Percentiles rank a stretch among this genome's conserved stretches.
Evolutionary conservation across 2,329 filamentous ascomycete genomes (phyloP).

Genomic region (Samsoniella hepiali): DNA sequence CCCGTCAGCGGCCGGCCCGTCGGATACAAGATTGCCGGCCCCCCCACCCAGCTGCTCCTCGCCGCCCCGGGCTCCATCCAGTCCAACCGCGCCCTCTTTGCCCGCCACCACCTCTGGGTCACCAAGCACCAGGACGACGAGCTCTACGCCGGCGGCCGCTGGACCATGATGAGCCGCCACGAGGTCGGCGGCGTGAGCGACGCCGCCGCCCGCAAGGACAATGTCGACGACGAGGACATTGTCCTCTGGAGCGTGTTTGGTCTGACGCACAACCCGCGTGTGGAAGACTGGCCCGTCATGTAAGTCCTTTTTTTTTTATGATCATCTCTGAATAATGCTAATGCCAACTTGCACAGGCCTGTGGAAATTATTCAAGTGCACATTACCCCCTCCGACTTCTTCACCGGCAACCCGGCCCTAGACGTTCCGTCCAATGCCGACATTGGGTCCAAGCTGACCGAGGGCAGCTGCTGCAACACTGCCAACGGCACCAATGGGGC

Average conservation of each 20-base stretch:
- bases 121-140: conserved; percentile 45
- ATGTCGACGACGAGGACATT: conserved; percentile 47
- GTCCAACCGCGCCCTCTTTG: conserved; percentile 40
- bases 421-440: conserved; percentile 42
- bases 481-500: not conserved
- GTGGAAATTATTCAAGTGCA: conserved; percentile 48
- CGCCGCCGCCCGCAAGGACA: conserved; percentile 42
- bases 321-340: not conserved
- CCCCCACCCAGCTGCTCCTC: conserved; percentile 38
- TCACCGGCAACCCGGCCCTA: conserved; percentile 44
- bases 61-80: conserved; percentile 41
- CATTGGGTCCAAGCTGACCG: conserved; percentile 22
- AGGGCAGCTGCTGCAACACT: conserved; percentile 10
- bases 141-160: conserved; percentile 42
- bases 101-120: conserved; percentile 44
- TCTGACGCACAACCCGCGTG: conserved; percentile 63
- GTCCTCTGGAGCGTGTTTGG: conserved; percentile 57
- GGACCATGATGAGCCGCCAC: conserved; percentile 43
- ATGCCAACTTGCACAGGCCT: conserved; percentile 39
- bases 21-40: conserved; percentile 46
- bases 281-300: conserved; percentile 70
- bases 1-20: conserved; percentile 43
- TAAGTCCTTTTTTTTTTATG: conserved; percentile 27
- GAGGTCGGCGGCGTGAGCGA: conserved; percentile 36
- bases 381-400: conserved; percentile 48